These are phyloP conservation scores for Hymenoscyphus scutula DNA, from an alignment of 2,329 filamentous ascomycete genomes.

Conservation along the genomic window DNA sequence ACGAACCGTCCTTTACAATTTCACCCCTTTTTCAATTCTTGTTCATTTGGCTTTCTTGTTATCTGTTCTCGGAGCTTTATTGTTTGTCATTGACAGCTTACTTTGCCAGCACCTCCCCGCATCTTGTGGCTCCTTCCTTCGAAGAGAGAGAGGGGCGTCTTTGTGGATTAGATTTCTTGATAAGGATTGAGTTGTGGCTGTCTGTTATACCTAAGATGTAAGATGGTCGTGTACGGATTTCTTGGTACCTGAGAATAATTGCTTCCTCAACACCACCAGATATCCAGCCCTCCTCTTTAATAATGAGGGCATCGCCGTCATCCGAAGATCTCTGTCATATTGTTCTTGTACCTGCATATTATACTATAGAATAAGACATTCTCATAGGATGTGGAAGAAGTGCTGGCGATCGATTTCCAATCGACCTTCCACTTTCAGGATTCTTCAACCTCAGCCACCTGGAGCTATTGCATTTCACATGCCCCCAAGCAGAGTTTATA, in stretches of 20 bases:
- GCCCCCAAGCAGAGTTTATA: not conserved
- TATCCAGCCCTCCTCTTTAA: not conserved
- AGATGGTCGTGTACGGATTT: not conserved
- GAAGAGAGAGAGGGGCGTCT: not conserved
- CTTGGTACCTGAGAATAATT: not conserved
- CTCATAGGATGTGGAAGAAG: not conserved
- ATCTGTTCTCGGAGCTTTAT: not conserved
- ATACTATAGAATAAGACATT: not conserved
- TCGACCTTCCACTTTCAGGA: not conserved
- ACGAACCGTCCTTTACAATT: not conserved
- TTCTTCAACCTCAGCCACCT: not conserved
- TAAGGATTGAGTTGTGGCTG: not conserved
- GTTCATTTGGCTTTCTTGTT: not conserved
- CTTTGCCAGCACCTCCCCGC: not conserved
- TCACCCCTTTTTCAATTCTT: not conserved
- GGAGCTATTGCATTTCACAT: not conserved
- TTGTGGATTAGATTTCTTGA: not conserved
- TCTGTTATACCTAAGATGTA: not conserved
- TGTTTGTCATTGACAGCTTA: not conserved
- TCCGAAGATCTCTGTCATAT: constrained; percentile 1
- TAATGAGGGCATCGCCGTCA: constrained; percentile 1
- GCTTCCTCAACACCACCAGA: not conserved
- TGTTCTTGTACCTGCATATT: not conserved
- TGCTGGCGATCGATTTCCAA: not conserved
- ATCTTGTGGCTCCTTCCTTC: not conserved